Evolutionary conservation across 73 alveolate genomes (phyloP).

Genomic region (Paramecium pentaurelia): DNA sequence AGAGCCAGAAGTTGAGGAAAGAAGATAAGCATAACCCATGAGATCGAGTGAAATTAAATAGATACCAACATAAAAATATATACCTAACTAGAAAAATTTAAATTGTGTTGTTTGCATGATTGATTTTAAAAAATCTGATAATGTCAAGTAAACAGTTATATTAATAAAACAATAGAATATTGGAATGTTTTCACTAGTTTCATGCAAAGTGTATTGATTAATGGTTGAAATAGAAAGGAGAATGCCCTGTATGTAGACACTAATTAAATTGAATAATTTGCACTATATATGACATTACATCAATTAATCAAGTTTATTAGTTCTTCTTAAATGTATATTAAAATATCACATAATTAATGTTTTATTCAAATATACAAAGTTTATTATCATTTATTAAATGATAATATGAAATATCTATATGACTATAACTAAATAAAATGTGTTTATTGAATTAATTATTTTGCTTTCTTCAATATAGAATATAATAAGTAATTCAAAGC

Average conservation of each 20-base stretch:
- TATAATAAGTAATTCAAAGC: no score
- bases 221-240: constrained; percentile 14
- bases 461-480: no score
- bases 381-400: no score
- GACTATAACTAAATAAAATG: no score
- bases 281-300: neutral
- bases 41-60: neutral
- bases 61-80: neutral
- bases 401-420: no score
- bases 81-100: neutral
- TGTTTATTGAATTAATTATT: no score
- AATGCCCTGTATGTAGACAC: constrained; percentile 17
- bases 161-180: neutral
- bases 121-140: constrained; percentile 16
- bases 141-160: neutral
- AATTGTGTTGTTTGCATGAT: neutral
- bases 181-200: neutral
- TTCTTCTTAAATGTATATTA: neutral
- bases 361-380: no score
- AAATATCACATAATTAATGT: neutral
- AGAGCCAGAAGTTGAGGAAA: neutral
- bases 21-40: neutral
- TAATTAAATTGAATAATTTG: neutral
- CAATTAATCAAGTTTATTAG: neutral
- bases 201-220: constrained; percentile 2